phyloP scores from a whole-genome alignment of 371 early-diverging fungal species.

The Cokeromyces recurvatus region DNA sequence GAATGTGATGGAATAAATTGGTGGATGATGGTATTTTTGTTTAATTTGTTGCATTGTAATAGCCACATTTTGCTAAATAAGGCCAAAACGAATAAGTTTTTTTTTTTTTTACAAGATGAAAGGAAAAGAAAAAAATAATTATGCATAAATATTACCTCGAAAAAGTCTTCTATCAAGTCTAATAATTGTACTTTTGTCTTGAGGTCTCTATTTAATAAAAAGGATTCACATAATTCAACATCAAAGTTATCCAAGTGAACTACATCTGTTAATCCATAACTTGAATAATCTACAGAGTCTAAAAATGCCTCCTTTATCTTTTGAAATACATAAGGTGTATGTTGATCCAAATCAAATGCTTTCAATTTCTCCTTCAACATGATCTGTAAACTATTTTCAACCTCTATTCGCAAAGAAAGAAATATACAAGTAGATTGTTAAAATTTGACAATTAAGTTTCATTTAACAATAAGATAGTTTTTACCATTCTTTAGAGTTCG shows the following conservation, averaged over 20 bases:
- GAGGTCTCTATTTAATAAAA: conserved; percentile 53
- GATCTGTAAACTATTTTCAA: conserved; percentile 52
- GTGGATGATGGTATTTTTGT: conserved; percentile 22
- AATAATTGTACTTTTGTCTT: conserved; percentile 45
- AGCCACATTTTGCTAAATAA: conserved; percentile 28
- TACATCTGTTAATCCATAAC: conserved; percentile 59
- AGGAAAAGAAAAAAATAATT: too few species aligned
- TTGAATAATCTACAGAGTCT: conserved; percentile 49
- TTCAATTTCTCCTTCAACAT: conserved; percentile 42
- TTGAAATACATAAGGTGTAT: conserved; percentile 44
- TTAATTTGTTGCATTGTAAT: conserved; percentile 34
- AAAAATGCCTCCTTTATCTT: conserved; percentile 52
- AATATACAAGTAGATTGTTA: too few species aligned
- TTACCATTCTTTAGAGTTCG: conserved; percentile 56
- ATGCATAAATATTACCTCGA: conserved; percentile 40
- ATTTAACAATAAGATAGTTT: too few species aligned
- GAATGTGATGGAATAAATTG: conserved; percentile 39
- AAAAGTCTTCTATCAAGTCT: conserved; percentile 48
- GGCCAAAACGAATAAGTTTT: background rate
- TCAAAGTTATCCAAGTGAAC: conserved; percentile 59
- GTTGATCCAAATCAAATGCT: conserved; percentile 47
- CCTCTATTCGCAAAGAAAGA: too few species aligned
- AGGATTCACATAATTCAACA: conserved; percentile 48
- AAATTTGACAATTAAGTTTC: background rate
- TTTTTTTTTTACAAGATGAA: too few species aligned